These are phyloP conservation scores for Syncephalastrum sp. DNA, from an alignment of 371 early-diverging fungal genomes.

Conservation along the genomic window DNA sequence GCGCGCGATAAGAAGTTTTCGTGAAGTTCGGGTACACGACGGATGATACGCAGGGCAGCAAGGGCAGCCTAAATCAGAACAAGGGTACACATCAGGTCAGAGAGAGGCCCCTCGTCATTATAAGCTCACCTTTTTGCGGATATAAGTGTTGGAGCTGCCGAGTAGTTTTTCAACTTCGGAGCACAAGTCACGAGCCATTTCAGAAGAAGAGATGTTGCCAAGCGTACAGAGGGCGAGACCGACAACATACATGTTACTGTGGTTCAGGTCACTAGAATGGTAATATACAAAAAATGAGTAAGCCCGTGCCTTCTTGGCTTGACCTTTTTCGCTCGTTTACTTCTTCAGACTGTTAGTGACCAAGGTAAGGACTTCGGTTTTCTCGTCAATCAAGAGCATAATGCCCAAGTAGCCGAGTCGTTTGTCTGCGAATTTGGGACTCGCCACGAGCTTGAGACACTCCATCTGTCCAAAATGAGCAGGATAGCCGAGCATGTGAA, in stretches of 20 bases:
- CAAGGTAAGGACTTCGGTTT: constrained; percentile 92
- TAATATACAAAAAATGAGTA: constrained; percentile 5
- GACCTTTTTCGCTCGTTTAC: constrained; percentile 40
- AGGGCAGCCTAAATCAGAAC: constrained; percentile 76
- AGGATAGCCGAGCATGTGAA: constrained; percentile 97
- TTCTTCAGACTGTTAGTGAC: constrained; percentile 97
- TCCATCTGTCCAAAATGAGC: constrained; percentile 99
- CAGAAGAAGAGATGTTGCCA: constrained; percentile 92
- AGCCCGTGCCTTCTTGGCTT: background rate
- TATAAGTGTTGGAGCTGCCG: constrained; percentile 88
- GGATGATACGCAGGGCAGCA: constrained; percentile 87
- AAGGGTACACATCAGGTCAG: background rate
- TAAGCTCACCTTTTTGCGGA: constrained; percentile 87
- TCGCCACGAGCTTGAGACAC: constrained; percentile 94
- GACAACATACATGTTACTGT: constrained; percentile 91
- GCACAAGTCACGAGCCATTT: constrained; percentile 94
- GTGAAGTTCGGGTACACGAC: constrained; percentile 89
- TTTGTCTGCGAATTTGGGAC: constrained; percentile 92
- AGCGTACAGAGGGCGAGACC: constrained; percentile 95
- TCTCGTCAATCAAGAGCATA: constrained; percentile 95
- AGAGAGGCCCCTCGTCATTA: background rate
- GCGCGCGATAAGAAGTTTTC: constrained; percentile 81
- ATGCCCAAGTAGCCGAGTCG: constrained; percentile 96
- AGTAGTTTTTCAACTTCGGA: constrained; percentile 93
- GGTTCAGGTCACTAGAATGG: constrained; percentile 85